Evolutionary conservation across 352 stramenopile species (phyloP).

Genomic region (Globisporangium rhizosaccharum): DNA sequence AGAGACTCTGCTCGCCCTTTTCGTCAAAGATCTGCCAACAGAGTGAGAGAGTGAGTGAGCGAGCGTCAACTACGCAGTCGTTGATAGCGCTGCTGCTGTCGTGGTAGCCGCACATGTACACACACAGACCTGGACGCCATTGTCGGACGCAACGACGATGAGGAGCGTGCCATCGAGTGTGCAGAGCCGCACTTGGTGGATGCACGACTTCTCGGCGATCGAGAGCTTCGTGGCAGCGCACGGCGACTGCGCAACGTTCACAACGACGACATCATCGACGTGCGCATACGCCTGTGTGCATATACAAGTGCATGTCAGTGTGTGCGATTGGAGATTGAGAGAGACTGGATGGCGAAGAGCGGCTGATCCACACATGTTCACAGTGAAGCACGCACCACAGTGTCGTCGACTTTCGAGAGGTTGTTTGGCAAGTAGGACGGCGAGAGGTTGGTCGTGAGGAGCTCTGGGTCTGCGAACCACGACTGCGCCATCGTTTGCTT

Average conservation of each 20-base stretch:
- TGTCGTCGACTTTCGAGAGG: conserved; percentile 40
- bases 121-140: conserved; percentile 40
- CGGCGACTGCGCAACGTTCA: conserved; percentile 35
- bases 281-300: conserved; percentile 35
- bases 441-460: conserved; percentile 34
- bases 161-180: conserved; percentile 31
- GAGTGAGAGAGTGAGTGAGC: not conserved
- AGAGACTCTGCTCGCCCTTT: conserved; percentile 45
- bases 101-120: not conserved
- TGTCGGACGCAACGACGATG: conserved; percentile 62
- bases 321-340: not conserved
- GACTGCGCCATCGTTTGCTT: conserved; percentile 26
- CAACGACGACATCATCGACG: conserved; percentile 37
- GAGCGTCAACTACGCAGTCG: not conserved
- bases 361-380: not conserved
- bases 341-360: not conserved
- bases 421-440: conserved; percentile 54
- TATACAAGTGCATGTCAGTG: not conserved
- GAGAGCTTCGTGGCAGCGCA: conserved; percentile 36
- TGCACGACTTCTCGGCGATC: conserved; percentile 37
- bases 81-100: not conserved
- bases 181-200: conserved; percentile 68
- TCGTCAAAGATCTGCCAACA: conserved; percentile 49
- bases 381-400: conserved; percentile 22
- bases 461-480: conserved; percentile 42